These are phyloP conservation scores for Pseudovirgaria hyperparasitica DNA, from an alignment of 2,329 filamentous ascomycete species.

Conservation along the genomic window DNA sequence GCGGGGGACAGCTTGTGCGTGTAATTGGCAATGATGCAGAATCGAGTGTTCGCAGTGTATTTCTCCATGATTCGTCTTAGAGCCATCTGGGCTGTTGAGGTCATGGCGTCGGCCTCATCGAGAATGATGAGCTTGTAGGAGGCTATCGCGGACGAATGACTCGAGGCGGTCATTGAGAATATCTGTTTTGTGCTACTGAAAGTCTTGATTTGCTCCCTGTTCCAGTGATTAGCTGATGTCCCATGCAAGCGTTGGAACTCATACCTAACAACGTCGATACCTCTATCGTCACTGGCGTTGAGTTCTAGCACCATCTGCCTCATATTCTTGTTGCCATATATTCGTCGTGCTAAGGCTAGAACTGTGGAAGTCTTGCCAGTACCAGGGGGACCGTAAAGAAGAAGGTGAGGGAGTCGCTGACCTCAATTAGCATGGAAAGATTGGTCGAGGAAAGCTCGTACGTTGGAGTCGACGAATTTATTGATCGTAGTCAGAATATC, in stretches of 20 bases:
- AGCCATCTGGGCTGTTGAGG: slow-evolving; percentile 96
- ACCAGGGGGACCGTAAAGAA: slow-evolving; percentile 91
- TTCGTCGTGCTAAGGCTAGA: slow-evolving; percentile 78
- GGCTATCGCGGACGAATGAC: slow-evolving; percentile 46
- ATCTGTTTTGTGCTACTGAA: slow-evolving; percentile 98
- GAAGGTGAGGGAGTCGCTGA: slow-evolving; percentile 76
- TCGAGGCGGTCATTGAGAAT: slow-evolving; percentile 52
- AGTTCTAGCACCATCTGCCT: slow-evolving; percentile 97
- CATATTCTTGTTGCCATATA: slow-evolving; percentile 87
- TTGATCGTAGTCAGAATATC: slow-evolving; percentile 97
- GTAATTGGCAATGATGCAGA: slow-evolving; percentile 98
- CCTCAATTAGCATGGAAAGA: slow-evolving; percentile 5
- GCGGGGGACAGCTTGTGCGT: slow-evolving; percentile 95
- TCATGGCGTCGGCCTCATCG: slow-evolving; percentile 99
- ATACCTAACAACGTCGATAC: slow-evolving; percentile 76
- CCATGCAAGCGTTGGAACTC: background rate
- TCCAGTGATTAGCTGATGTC: slow-evolving; percentile 1
- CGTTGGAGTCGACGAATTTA: slow-evolving; percentile 89
- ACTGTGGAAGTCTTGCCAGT: slow-evolving; percentile 98
- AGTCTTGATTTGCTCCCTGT: slow-evolving; percentile 88
- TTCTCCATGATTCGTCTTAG: slow-evolving; percentile 96
- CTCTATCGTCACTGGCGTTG: slow-evolving; percentile 92
- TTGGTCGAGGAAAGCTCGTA: slow-evolving; percentile 17
- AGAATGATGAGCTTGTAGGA: slow-evolving; percentile 93
- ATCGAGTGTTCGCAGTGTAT: slow-evolving; percentile 94